phyloP scores from a whole-genome alignment of 352 stramenopile genomes.

The Blastocystis sp. region DNA sequence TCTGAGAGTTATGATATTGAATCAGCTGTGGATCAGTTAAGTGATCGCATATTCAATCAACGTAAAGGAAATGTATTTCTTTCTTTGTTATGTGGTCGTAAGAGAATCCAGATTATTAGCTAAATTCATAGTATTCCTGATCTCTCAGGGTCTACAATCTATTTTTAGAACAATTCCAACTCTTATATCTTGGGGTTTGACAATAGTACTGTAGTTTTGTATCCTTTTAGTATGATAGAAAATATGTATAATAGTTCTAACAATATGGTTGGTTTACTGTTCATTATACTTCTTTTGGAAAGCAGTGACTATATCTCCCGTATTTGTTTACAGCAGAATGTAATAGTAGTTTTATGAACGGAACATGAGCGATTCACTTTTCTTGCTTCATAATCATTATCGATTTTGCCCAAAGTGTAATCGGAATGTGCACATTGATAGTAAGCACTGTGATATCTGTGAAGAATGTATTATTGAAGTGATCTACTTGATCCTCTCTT shows the following conservation, averaged over 20 bases:
- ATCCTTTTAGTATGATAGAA: neutral
- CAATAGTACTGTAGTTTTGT: neutral
- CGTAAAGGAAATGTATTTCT: neutral
- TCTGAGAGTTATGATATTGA: neutral
- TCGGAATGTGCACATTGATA: neutral
- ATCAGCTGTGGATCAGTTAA: neutral
- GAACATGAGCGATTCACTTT: neutral
- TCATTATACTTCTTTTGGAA: slow-evolving; percentile 54
- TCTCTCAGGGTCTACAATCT: neutral
- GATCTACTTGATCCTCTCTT: neutral
- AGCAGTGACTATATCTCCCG: slow-evolving; percentile 4
- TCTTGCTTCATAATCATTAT: neutral
- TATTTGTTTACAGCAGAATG: neutral
- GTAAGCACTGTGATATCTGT: slow-evolving; percentile 48
- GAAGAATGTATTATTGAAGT: slow-evolving; percentile 18
- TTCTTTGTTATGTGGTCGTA: neutral
- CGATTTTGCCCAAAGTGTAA: slow-evolving; percentile 19
- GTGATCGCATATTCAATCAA: neutral
- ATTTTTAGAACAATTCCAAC: slow-evolving; percentile 20
- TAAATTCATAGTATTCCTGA: neutral
- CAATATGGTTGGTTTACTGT: neutral
- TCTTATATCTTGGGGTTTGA: neutral
- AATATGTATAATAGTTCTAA: neutral
- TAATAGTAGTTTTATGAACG: slow-evolving; percentile 30
- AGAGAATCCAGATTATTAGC: neutral